Percentiles rank a stretch among this genome's conserved stretches.
These are phyloP conservation scores for Brassica juncea DNA, from an alignment of 345 rosid species.

Conservation along the genomic window DNA sequence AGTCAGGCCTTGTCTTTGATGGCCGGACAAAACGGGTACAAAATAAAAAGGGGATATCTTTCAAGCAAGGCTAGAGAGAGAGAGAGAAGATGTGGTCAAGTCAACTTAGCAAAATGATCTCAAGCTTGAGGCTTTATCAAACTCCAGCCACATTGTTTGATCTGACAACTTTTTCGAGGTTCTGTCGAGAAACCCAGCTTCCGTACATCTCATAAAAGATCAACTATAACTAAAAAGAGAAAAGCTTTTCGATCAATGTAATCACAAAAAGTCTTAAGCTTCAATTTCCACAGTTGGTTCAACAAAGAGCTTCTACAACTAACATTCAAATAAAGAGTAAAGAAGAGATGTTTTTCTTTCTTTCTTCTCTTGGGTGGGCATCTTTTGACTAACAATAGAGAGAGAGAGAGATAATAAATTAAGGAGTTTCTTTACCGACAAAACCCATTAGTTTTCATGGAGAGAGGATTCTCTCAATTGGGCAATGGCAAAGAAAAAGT, in stretches of 20 bases:
- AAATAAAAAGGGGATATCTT: slow-evolving; percentile 32
- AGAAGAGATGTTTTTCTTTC: neutral
- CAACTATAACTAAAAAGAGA: neutral
- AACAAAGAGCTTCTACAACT: slow-evolving; percentile 22
- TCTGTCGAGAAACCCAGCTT: neutral
- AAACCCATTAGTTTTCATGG: slow-evolving; percentile 32
- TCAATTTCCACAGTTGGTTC: neutral
- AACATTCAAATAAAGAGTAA: slow-evolving; percentile 35
- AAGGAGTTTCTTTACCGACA: slow-evolving; percentile 33
- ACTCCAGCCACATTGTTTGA: neutral
- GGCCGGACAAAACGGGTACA: neutral
- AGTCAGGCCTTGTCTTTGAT: slow-evolving; percentile 26
- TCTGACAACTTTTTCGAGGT: neutral
- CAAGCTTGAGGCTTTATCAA: neutral
- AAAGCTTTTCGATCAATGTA: too few species aligned
- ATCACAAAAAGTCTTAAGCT: neutral
- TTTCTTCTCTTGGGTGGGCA: slow-evolving; percentile 32
- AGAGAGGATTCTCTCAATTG: slow-evolving; percentile 34
- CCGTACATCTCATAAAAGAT: neutral
- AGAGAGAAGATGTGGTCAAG: neutral
- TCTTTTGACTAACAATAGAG: slow-evolving; percentile 35
- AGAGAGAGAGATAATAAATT: neutral
- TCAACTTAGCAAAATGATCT: neutral
- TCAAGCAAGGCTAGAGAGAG: slow-evolving; percentile 39
- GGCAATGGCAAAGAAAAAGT: slow-evolving; percentile 23